Percentiles rank a stretch among this genome's conserved stretches.
These are phyloP conservation scores for Acanthamoeba healyi DNA, from an alignment of 208 protist genomes.

Conservation along the genomic window DNA sequence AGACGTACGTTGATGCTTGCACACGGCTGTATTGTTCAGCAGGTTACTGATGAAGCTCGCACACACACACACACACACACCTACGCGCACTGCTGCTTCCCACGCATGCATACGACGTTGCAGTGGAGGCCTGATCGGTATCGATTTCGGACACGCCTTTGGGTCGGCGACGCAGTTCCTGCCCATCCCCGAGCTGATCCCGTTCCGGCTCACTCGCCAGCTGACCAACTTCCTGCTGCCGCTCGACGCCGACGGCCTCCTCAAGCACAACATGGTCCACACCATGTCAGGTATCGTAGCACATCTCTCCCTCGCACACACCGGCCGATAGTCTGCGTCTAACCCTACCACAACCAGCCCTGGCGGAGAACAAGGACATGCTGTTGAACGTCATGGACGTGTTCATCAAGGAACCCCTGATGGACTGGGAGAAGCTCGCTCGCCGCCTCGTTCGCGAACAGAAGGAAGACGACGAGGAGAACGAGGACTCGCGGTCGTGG, in stretches of 20 bases:
- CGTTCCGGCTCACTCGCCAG: constrained; percentile 95
- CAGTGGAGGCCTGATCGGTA: constrained; percentile 92
- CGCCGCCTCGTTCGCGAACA: constrained; percentile 77
- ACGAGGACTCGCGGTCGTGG: constrained; percentile 76
- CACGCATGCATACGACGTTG: too few relatives aligned
- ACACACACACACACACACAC: neutral
- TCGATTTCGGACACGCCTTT: constrained; percentile 97
- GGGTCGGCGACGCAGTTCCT: constrained; percentile 92
- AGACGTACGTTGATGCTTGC: constrained; percentile 67
- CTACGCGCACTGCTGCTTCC: neutral
- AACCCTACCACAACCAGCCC: constrained; percentile 75
- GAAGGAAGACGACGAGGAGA: constrained; percentile 77
- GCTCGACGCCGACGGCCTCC: constrained; percentile 87
- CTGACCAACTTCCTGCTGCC: constrained; percentile 90
- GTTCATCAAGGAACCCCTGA: constrained; percentile 94
- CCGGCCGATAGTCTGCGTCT: too few relatives aligned
- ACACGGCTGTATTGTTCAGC: too few relatives aligned
- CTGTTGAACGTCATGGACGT: constrained; percentile 93
- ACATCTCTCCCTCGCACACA: too few relatives aligned
- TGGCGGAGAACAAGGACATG: constrained; percentile 86
- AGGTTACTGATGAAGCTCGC: too few relatives aligned
- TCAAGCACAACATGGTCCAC: constrained; percentile 89
- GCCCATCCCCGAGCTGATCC: constrained; percentile 95
- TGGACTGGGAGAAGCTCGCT: constrained; percentile 88
- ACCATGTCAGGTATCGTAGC: constrained; percentile 72